Percentiles rank a stretch among this genome's conserved stretches.
These are phyloP conservation scores for Gossypium anomalum DNA, from an alignment of 345 rosid genomes.

Conservation along the genomic window DNA sequence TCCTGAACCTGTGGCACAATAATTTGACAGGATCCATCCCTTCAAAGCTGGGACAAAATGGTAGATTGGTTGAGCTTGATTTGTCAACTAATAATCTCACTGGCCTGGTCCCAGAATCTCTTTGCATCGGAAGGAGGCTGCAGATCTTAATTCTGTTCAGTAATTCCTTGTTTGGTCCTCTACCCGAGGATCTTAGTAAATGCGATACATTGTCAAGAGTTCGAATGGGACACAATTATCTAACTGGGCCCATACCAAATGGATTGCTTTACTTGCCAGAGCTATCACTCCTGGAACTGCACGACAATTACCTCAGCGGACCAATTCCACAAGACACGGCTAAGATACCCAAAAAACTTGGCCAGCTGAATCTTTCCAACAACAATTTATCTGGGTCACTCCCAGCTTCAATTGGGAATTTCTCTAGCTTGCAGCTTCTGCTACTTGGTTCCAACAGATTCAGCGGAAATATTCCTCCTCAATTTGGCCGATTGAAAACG, in stretches of 20 bases:
- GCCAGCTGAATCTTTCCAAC: conserved; percentile 67
- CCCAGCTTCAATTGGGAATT: conserved; percentile 61
- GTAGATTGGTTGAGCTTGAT: conserved; percentile 59
- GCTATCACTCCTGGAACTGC: conserved; percentile 68
- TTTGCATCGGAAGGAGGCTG: conserved; percentile 52
- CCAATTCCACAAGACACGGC: conserved; percentile 32
- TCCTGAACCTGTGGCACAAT: conserved; percentile 73
- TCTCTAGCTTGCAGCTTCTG: conserved; percentile 65
- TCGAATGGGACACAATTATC: conserved; percentile 74
- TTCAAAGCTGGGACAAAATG: conserved; percentile 60
- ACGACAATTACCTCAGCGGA: conserved; percentile 64
- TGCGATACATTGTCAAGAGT: conserved; percentile 61
- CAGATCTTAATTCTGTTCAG: conserved; percentile 63
- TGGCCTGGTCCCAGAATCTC: conserved; percentile 52
- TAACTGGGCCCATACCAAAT: conserved; percentile 65
- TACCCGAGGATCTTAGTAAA: conserved; percentile 64
- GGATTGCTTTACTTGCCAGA: conserved; percentile 68
- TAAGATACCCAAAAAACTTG: conserved; percentile 34
- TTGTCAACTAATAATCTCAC: conserved; percentile 90
- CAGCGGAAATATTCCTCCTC: conserved; percentile 62
- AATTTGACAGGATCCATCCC: conserved; percentile 89
- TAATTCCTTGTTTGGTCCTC: conserved; percentile 81
- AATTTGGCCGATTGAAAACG: conserved; percentile 51
- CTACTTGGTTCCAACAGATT: conserved; percentile 58
- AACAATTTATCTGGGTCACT: conserved; percentile 64